Evolutionary conservation across 495 filamentous ascomycete genomes (phyloP), one percentile per base, ranked within the genome.

Genomic region (Penicillium ochrochloron): DNA sequence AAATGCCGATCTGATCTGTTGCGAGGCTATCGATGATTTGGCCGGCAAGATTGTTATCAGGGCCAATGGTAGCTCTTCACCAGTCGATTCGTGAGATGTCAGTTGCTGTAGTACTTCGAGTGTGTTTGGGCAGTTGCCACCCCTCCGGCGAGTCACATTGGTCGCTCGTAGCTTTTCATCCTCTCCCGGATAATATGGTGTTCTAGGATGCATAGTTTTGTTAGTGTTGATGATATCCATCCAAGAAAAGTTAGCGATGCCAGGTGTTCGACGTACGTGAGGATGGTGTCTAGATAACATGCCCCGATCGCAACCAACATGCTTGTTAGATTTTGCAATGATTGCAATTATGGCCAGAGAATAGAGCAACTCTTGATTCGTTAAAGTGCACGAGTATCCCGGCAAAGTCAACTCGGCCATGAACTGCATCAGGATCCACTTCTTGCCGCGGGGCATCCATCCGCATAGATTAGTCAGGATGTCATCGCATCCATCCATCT

Each of bases 131-230:
- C 86, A 88, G 73, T 92, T 92, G 15, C 89, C 89, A 37, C 90
- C 90, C 3, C 89, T 84, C 27, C 89, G 84, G n/a, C 81, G 82
- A 50, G 78, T 74, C 52, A 89, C 66, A 19, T 63, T 78, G 5
- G 85, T 82, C 23, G 89, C 89, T 58, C 90, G 88, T 33, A 90
- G 80, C 76, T 92, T 92, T 51, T 86, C 82, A 80, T 92, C 90
- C 74, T 91, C 89, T 17, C 65, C 73, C 19, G 90, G 90, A 68
- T 86, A 92, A 68, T 86, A 71, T 35, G 86, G 83, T 34, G 90
- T 85, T 64, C 89, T 91, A 54, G 27, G 56, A 67, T 57, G 12
- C 19, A 66, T 59, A 59, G 63, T 15, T 5, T 1, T 8, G 8
- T 60, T 34, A 60, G 46, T 25, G 41, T 25, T 34, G 29, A 27